Evolutionary conservation across 352 stramenopile genomes (phyloP).

Genomic region (Globisporangium mamillatum): DNA sequence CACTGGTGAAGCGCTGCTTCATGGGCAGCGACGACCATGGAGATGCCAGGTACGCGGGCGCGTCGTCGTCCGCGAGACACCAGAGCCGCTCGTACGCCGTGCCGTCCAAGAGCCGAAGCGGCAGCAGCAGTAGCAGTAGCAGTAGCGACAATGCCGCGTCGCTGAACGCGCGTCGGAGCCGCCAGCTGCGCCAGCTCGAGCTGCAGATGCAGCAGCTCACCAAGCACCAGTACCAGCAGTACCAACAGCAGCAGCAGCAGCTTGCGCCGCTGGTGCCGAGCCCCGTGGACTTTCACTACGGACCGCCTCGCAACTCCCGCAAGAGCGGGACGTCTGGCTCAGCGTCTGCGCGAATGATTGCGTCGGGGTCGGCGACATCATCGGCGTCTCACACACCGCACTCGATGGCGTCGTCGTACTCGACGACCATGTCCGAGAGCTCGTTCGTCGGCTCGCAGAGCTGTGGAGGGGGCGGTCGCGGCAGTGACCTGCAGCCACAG

Average conservation of each 20-base stretch:
- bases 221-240: slow-evolving; percentile 8
- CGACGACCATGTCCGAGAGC: slow-evolving; percentile 38
- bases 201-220: slow-evolving; percentile 18
- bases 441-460: slow-evolving; percentile 31
- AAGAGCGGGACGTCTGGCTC: neutral
- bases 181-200: slow-evolving; percentile 16
- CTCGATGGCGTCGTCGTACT: slow-evolving; percentile 20
- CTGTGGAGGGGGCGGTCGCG: neutral
- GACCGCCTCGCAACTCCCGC: neutral
- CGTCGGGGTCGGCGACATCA: neutral
- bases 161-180: slow-evolving; percentile 12
- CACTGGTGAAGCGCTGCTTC: slow-evolving; percentile 38
- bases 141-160: neutral
- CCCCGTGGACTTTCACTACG: slow-evolving; percentile 3
- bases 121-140: neutral
- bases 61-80: neutral
- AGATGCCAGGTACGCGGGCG: neutral
- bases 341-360: neutral
- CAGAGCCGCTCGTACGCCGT: neutral
- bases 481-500: slow-evolving; percentile 14
- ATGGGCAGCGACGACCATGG: slow-evolving; percentile 13
- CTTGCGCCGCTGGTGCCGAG: slow-evolving; percentile 8
- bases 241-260: slow-evolving; percentile 4
- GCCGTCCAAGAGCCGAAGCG: neutral
- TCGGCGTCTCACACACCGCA: slow-evolving; percentile 6